phyloP scores from a whole-genome alignment of 768 basidiomycete genomes.

The Suillus paluster region DNA sequence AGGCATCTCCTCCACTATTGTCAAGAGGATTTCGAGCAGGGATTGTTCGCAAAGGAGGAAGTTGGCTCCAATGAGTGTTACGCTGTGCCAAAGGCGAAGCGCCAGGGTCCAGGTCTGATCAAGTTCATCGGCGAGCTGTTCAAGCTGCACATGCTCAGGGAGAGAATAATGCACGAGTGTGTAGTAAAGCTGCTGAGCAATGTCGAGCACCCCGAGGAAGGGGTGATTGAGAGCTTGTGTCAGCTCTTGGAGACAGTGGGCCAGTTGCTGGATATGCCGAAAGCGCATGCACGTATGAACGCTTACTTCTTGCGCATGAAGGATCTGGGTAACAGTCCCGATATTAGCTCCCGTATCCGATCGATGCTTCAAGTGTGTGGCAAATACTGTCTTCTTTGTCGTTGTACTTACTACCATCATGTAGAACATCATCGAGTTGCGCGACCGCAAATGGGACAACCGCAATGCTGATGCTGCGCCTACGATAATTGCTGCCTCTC shows the following conservation, averaged over 20 bases:
- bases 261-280: slow-evolving; percentile 76
- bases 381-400: slow-evolving; percentile 2
- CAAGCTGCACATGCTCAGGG: slow-evolving; percentile 97
- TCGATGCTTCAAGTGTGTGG: slow-evolving; percentile 90
- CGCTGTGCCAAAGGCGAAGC: slow-evolving; percentile 94
- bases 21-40: slow-evolving; percentile 96
- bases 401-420: slow-evolving; percentile 7
- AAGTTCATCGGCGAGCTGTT: slow-evolving; percentile 98
- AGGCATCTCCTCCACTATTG: slow-evolving; percentile 96
- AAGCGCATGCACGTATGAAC: slow-evolving; percentile 85
- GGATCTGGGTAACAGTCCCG: slow-evolving; percentile 74
- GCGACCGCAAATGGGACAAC: slow-evolving; percentile 79
- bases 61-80: slow-evolving; percentile 94
- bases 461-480: slow-evolving; percentile 79
- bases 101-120: slow-evolving; percentile 94
- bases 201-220: slow-evolving; percentile 94
- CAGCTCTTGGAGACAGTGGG: slow-evolving; percentile 92
- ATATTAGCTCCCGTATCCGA: slow-evolving; percentile 86
- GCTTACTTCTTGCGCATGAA: slow-evolving; percentile 94
- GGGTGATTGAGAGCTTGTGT: slow-evolving; percentile 96
- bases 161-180: slow-evolving; percentile 98
- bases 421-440: slow-evolving; percentile 90
- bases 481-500: slow-evolving; percentile 86
- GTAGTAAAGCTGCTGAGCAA: slow-evolving; percentile 94
- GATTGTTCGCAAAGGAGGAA: slow-evolving; percentile 86